These are phyloP conservation scores for Peronosclerospora sorghi DNA, from an alignment of 352 stramenopile species.

Conservation along the genomic window DNA sequence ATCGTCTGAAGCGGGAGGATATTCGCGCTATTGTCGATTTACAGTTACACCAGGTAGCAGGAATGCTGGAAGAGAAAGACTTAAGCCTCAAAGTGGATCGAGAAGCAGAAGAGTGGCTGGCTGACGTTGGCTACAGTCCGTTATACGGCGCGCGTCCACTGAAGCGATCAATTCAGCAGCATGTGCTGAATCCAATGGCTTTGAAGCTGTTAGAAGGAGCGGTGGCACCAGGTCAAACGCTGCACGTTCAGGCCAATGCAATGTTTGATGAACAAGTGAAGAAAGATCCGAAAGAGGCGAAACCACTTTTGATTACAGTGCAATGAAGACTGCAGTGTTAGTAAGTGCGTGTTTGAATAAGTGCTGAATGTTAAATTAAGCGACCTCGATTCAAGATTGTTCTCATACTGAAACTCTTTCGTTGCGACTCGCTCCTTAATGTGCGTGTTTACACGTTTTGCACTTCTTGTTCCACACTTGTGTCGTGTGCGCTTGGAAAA, in stretches of 20 bases:
- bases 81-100: slow-evolving; percentile 87
- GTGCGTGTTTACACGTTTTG: slow-evolving; percentile 52
- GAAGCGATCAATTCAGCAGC: slow-evolving; percentile 93
- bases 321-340: slow-evolving; percentile 1
- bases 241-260: slow-evolving; percentile 59
- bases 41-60: slow-evolving; percentile 87
- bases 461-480: slow-evolving; percentile 70
- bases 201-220: slow-evolving; percentile 83
- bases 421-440: too few species aligned
- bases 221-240: slow-evolving; percentile 63
- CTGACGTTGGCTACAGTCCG: slow-evolving; percentile 90
- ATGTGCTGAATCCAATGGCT: slow-evolving; percentile 92
- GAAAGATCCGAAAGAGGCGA: slow-evolving; percentile 23
- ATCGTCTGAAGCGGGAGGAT: slow-evolving; percentile 84
- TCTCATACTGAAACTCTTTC: too few species aligned
- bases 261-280: slow-evolving; percentile 40
- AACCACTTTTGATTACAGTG: slow-evolving; percentile 26
- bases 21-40: slow-evolving; percentile 92
- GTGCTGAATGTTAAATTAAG: too few species aligned
- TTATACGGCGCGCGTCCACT: slow-evolving; percentile 94
- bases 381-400: too few species aligned
- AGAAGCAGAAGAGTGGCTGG: slow-evolving; percentile 87
- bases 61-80: slow-evolving; percentile 85
- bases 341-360: too few species aligned
- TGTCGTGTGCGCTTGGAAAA: slow-evolving; percentile 48